Evolutionary conservation across 768 basidiomycete species (phyloP).

Genomic region (Russula foetens): DNA sequence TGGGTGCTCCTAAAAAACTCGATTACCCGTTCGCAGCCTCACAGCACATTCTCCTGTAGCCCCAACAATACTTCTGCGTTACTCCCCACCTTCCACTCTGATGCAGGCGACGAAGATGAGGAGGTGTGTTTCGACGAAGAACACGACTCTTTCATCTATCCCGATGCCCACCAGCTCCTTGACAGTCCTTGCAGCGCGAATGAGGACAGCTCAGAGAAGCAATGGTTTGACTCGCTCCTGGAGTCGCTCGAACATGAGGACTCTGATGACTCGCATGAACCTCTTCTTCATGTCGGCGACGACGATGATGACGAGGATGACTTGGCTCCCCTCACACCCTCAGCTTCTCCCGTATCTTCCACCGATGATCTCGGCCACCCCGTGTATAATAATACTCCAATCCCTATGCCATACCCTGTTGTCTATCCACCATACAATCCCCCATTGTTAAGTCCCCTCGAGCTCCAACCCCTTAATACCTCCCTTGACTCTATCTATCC

Average conservation of each 20-base stretch:
- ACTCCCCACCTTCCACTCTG: conserved; percentile 30
- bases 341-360: conserved; percentile 64
- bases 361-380: conserved; percentile 63
- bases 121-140: conserved; percentile 42
- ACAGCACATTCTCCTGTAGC: conserved; percentile 28
- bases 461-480: conserved; percentile 36
- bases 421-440: conserved; percentile 60
- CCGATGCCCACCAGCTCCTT: conserved; percentile 58
- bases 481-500: conserved; percentile 28
- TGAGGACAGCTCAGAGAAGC: conserved; percentile 52
- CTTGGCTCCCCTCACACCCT: conserved; percentile 46
- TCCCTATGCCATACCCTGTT: conserved; percentile 49
- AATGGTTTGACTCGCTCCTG: conserved; percentile 77
- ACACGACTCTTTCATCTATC: conserved; percentile 71
- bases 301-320: conserved; percentile 71
- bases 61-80: conserved; percentile 25
- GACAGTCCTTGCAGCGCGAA: conserved; percentile 27
- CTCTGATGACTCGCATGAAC: conserved; percentile 45
- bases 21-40: conserved; percentile 46
- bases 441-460: conserved; percentile 44
- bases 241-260: conserved; percentile 66
- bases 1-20: conserved; percentile 89
- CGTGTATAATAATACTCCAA: conserved; percentile 39
- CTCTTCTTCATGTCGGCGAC: conserved; percentile 45
- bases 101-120: conserved; percentile 38